Evolutionary conservation across 1,139 yeast species (phyloP).

Genomic region (Meyerozyma guilliermondii): DNA sequence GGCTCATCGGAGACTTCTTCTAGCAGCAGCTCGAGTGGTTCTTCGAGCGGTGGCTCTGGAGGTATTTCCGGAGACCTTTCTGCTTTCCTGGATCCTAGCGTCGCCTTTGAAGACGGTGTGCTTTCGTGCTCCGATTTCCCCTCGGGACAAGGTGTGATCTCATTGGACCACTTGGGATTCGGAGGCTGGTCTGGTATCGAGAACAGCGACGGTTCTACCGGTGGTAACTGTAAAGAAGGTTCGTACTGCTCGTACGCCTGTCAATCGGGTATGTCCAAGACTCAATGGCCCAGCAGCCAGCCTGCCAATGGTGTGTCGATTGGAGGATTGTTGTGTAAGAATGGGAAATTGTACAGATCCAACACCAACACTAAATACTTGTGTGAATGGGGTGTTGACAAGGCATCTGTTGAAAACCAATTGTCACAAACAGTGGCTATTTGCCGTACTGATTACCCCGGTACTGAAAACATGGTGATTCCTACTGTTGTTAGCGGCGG

Average conservation of each 20-base stretch:
- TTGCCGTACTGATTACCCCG: constrained; percentile 98
- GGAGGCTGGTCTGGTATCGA: constrained; percentile 92
- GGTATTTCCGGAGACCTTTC: constrained; percentile 53
- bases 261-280: constrained; percentile 94
- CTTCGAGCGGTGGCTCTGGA: too few species aligned
- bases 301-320: constrained; percentile 84
- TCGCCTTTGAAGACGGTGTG: constrained; percentile 74
- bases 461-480: constrained; percentile 95
- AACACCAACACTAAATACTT: constrained; percentile 57
- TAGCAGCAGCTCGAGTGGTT: too few species aligned
- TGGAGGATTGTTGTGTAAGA: constrained; percentile 82
- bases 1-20: constrained; percentile 11
- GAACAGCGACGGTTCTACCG: constrained; percentile 57
- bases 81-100: constrained; percentile 48
- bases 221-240: constrained; percentile 73
- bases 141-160: constrained; percentile 83
- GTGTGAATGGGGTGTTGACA: constrained; percentile 78
- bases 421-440: constrained; percentile 66
- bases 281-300: constrained; percentile 90
- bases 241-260: constrained; percentile 95
- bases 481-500: constrained; percentile 84
- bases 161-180: constrained; percentile 72
- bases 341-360: constrained; percentile 76
- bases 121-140: constrained; percentile 78
- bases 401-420: constrained; percentile 67